Conservation (phyloP, 2,329 filamentous ascomycete genomes). For the Epichloe gansuensis region DNA sequence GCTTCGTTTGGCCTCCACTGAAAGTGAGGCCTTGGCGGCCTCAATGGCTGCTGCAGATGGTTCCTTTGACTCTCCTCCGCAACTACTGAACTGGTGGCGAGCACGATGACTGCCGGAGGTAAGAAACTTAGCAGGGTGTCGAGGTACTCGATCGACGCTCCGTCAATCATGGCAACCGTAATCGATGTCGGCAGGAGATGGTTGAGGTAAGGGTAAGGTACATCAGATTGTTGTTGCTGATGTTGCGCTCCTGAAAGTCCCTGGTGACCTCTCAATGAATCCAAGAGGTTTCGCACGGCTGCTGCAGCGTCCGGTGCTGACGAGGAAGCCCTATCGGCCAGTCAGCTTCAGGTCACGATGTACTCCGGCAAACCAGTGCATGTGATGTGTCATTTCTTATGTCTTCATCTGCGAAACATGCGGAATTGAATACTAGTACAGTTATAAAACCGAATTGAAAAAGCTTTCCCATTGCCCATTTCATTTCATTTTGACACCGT, state of each 20-base stretch:
- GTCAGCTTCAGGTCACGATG: conserved; percentile 27
- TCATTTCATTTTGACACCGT: conserved; percentile 2
- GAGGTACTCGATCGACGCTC: conserved; percentile 50
- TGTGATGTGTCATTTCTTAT: conserved; percentile 9
- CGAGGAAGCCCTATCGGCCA: conserved; percentile 42
- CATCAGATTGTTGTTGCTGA: conserved; percentile 27
- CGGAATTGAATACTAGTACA: conserved; percentile 18
- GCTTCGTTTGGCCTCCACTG: conserved; percentile 62
- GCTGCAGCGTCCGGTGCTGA: conserved; percentile 57
- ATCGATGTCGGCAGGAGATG: conserved; percentile 71
- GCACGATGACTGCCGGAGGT: conserved; percentile 64
- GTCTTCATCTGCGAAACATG: conserved; percentile 16
- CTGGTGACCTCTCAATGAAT: conserved; percentile 56
- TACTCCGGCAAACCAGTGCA: not conserved
- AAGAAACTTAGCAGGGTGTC: conserved; percentile 68
- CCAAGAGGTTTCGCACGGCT: conserved; percentile 78
- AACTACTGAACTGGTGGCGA: conserved; percentile 54
- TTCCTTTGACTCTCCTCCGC: conserved; percentile 46
- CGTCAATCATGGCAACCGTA: conserved; percentile 66
- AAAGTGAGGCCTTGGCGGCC: conserved; percentile 63
- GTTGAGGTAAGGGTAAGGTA: conserved; percentile 69
- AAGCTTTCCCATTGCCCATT: conserved; percentile 4
- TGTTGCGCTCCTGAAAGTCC: conserved; percentile 25
- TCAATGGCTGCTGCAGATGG: conserved; percentile 56
- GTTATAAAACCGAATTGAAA: conserved; percentile 10